Evolutionary conservation across 805 yeast species (phyloP).

Genomic region (Saturnispora serradocipensis): DNA sequence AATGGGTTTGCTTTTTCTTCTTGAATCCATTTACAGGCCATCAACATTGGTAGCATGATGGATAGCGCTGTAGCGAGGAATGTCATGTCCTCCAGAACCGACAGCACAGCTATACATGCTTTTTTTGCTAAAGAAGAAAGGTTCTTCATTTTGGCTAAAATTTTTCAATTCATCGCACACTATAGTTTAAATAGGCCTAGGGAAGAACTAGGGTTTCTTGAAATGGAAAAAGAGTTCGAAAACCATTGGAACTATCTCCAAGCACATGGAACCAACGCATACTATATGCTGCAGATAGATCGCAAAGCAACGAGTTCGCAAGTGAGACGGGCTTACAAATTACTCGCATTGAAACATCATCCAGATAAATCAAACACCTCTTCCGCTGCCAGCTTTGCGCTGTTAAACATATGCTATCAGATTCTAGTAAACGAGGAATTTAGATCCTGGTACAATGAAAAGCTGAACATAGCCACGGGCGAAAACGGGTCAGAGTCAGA

Average conservation of each 20-base stretch:
- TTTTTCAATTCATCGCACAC: background rate
- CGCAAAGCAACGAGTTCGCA: conserved; percentile 3
- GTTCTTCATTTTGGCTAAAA: background rate
- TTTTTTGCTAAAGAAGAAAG: background rate
- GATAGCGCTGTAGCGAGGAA: too few species aligned
- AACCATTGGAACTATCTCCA: background rate
- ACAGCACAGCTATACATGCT: too few species aligned
- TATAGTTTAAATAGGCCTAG: background rate
- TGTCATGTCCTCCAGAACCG: too few species aligned
- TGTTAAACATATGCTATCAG: conserved; percentile 21
- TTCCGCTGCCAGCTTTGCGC: conserved; percentile 24
- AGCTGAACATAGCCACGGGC: background rate
- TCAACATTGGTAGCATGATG: background rate
- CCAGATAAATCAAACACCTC: conserved; percentile 28
- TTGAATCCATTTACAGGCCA: background rate
- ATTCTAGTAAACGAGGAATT: conserved; percentile 11
- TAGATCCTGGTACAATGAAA: conserved; percentile 11
- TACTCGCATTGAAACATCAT: conserved; percentile 24
- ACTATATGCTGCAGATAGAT: conserved; percentile 11
- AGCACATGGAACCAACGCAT: conserved; percentile 8
- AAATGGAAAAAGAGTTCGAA: background rate
- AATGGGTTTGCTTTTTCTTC: background rate
- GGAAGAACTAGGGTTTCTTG: background rate
- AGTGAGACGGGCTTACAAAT: conserved; percentile 25
- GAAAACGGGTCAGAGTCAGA: background rate